A percentile compares a stretch with the other conserved stretches of the same genome.
phyloP scores from a whole-genome alignment of 768 basidiomycete genomes.

The Naganishia friedmannii region DNA sequence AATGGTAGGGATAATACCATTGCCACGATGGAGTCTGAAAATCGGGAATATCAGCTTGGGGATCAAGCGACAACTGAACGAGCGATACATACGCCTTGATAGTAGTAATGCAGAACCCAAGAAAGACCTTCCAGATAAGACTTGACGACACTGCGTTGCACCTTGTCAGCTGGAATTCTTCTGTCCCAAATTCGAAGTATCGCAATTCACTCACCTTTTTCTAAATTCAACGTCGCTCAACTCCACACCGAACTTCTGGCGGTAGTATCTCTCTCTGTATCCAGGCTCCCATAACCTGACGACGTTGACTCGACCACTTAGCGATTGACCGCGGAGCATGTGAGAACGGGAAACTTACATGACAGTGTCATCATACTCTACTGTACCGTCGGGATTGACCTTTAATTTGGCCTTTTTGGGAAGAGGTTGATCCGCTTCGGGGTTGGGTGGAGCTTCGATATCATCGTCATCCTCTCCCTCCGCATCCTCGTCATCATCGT shows the following conservation, averaged over 20 bases:
- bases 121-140: constrained; percentile 88
- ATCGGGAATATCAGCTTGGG: background rate
- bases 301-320: background rate
- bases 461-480: constrained; percentile 52
- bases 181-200: constrained; percentile 12
- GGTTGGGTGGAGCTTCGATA: constrained; percentile 46
- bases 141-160: constrained; percentile 63
- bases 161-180: constrained; percentile 12
- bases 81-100: constrained; percentile 75
- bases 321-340: background rate
- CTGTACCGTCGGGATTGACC: constrained; percentile 85
- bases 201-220: constrained; percentile 60
- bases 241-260: constrained; percentile 81
- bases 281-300: background rate
- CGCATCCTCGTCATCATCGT: constrained; percentile 50
- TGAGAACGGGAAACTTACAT: constrained; percentile 60
- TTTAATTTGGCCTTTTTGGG: constrained; percentile 62
- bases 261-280: constrained; percentile 91
- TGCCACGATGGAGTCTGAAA: constrained; percentile 68
- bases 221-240: constrained; percentile 68
- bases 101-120: constrained; percentile 97
- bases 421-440: constrained; percentile 49
- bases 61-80: constrained; percentile 29
- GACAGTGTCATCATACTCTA: constrained; percentile 89
- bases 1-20: constrained; percentile 99